Conservation (phyloP, 2,329 filamentous ascomycete species). For the Microdochium trichocladiopsis region DNA sequence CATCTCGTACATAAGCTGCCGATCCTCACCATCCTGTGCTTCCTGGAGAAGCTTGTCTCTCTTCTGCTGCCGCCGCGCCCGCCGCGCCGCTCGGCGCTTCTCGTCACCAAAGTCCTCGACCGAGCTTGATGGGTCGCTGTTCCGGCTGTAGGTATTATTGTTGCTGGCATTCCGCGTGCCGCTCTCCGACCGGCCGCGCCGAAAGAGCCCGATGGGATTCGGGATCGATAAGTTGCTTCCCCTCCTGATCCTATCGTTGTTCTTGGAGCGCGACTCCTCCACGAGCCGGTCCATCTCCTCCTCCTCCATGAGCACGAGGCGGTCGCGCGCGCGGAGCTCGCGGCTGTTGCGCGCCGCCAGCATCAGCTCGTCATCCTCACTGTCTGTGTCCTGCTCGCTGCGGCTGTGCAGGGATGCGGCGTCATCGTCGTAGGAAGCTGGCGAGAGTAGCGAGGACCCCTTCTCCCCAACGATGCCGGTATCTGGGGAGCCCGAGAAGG, state of each 20-base stretch:
- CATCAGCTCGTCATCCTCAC: conserved; percentile 66
- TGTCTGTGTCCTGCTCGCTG: conserved; percentile 69
- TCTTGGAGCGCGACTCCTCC: conserved; percentile 37
- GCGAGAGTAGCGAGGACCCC: conserved; percentile 49
- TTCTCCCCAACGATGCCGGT: conserved; percentile 13
- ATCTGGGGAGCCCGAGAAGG: neutral
- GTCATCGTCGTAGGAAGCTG: conserved; percentile 61
- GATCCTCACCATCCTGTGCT: conserved; percentile 57
- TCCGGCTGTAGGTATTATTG: neutral
- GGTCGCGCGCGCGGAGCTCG: conserved; percentile 64
- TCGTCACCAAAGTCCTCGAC: conserved; percentile 41
- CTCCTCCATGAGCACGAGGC: conserved; percentile 66
- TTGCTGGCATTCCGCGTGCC: conserved; percentile 13
- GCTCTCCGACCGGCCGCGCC: conserved; percentile 28
- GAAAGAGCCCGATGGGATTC: conserved; percentile 38
- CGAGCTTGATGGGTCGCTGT: conserved; percentile 18
- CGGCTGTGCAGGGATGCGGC: conserved; percentile 58
- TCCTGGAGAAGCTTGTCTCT: conserved; percentile 43
- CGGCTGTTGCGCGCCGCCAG: conserved; percentile 59
- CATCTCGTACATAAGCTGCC: conserved; percentile 53
- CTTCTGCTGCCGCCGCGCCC: conserved; percentile 44
- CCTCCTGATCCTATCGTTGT: conserved; percentile 31
- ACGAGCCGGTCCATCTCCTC: conserved; percentile 62
- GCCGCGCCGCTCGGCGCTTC: conserved; percentile 37
- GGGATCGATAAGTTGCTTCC: conserved; percentile 42